Percentiles rank a stretch among this genome's conserved stretches.
Conservation (phyloP, 345 rosid genomes). For the Draba incana region DNA sequence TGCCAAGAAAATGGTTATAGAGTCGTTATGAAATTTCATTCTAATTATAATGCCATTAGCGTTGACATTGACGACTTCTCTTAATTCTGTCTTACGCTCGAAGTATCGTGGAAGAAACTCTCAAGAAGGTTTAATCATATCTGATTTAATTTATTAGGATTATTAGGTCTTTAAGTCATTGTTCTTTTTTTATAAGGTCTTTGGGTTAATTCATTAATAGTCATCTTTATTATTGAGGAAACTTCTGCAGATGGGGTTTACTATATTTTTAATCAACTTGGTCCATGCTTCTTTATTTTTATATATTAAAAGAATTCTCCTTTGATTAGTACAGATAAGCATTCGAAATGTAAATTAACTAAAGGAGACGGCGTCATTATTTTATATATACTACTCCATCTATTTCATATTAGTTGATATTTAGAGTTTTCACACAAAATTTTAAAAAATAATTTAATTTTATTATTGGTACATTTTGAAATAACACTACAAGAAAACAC, state of each 20-base stretch:
- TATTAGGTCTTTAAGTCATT: slow-evolving; percentile 6
- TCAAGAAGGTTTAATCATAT: background rate
- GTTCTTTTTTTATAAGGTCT: slow-evolving; percentile 10
- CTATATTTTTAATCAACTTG: background rate
- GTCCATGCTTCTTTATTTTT: slow-evolving; percentile 12
- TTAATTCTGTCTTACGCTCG: background rate
- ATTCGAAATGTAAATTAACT: no score
- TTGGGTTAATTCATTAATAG: background rate
- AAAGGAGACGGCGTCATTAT: no score
- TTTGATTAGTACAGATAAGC: no score
- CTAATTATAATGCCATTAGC: slow-evolving; percentile 12
- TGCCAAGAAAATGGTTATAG: slow-evolving; percentile 23
- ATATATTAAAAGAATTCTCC: no score
- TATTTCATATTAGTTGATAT: no score
- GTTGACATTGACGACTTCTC: slow-evolving; percentile 28
- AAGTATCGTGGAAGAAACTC: slow-evolving; percentile 40
- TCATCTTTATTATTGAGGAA: slow-evolving; percentile 3
- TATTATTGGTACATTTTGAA: no score
- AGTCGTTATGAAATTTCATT: background rate
- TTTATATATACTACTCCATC: no score
- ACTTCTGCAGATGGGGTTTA: background rate
- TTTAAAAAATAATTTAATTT: no score
- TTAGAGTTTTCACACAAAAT: no score
- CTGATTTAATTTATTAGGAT: background rate
- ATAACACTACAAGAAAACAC: no score